Conservation (phyloP, 176 grass and related monocot species). For the Aegilops bicornis region DNA sequence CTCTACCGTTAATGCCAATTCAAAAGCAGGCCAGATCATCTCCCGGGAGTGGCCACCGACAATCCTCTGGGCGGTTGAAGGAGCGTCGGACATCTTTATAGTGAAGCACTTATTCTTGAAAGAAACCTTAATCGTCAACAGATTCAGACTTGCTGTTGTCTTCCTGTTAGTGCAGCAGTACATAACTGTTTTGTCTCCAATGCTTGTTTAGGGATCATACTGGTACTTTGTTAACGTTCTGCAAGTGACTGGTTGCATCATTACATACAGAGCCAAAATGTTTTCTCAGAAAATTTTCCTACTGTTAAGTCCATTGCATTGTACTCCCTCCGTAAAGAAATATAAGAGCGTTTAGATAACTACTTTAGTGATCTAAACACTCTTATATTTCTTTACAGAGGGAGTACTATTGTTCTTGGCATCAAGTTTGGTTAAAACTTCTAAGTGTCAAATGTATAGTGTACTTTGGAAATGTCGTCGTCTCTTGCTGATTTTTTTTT, state of each 20-base stretch:
- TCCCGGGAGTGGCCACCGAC: background rate
- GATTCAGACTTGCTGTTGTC: background rate
- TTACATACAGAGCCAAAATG: background rate
- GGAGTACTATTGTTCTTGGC: background rate
- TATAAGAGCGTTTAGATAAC: too few relatives aligned
- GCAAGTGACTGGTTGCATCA: background rate
- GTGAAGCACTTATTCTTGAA: background rate
- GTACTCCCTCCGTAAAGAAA: too few relatives aligned
- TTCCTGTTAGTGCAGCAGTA: background rate
- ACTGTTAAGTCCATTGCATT: background rate
- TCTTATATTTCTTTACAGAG: too few relatives aligned
- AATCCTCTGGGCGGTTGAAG: background rate
- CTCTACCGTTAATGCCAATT: background rate
- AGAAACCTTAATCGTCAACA: background rate
- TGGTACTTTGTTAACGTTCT: background rate
- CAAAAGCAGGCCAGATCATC: background rate
- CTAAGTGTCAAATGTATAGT: too few relatives aligned
- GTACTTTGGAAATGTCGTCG: too few relatives aligned
- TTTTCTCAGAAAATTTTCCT: background rate
- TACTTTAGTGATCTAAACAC: too few relatives aligned
- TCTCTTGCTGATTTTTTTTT: too few relatives aligned
- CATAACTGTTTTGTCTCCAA: background rate
- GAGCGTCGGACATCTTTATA: background rate
- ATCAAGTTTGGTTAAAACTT: background rate
- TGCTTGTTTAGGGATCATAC: background rate